These are phyloP conservation scores for Cryptomeria japonica DNA, from an alignment of 75 land plant genomes.

Conservation along the genomic window DNA sequence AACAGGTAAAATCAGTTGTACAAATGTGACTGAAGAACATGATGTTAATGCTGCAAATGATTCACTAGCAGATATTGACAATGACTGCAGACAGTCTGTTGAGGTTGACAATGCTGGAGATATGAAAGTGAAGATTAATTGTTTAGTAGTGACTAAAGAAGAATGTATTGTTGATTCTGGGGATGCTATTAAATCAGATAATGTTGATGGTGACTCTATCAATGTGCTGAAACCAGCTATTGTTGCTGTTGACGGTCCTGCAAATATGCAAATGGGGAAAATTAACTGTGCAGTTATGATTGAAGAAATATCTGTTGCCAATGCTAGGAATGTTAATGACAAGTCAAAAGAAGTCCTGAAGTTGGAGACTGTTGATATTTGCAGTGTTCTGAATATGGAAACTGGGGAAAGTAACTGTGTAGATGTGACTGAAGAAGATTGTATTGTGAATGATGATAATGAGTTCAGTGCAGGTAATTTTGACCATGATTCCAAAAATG, in stretches of 20 bases:
- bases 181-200: not conserved
- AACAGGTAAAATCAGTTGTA: not conserved
- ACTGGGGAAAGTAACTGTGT: not conserved
- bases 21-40: not conserved
- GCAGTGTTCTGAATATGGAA: not conserved
- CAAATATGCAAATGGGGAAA: not conserved
- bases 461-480: not conserved
- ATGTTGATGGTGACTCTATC: not conserved
- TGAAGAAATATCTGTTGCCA: not conserved
- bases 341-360: not conserved
- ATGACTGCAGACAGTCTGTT: not conserved
- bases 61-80: not conserved
- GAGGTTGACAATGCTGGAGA: not conserved
- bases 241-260: not conserved
- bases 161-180: not conserved
- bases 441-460: not conserved
- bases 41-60: not conserved
- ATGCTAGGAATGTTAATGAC: not conserved
- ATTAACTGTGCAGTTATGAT: not conserved
- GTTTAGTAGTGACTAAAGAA: not conserved
- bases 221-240: not conserved
- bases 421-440: not conserved
- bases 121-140: not conserved
- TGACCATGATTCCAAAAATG: not conserved
- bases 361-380: not conserved